A percentile compares a stretch with the other conserved stretches of the same genome.
Conservation (phyloP, 345 rosid species). For the Brassica nigra region DNA sequence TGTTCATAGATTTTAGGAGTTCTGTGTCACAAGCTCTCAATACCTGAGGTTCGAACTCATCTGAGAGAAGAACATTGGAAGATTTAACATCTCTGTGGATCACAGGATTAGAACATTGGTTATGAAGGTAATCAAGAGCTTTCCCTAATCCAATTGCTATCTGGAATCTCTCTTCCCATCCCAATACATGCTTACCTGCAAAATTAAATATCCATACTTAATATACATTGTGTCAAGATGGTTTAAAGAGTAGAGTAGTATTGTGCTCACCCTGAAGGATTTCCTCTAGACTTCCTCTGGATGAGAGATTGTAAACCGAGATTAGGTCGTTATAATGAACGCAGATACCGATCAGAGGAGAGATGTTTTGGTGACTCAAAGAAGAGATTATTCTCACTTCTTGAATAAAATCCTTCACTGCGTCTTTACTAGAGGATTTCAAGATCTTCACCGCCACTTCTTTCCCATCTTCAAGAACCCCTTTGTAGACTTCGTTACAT, state of each 20-base stretch:
- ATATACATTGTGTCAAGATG: not conserved
- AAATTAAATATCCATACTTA: conserved; percentile 1
- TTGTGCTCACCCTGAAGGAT: conserved; percentile 61
- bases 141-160: conserved; percentile 72
- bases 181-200: conserved; percentile 43
- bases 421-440: conserved; percentile 62
- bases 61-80: conserved; percentile 83
- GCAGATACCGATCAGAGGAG: conserved; percentile 69
- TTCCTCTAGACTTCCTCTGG: conserved; percentile 80
- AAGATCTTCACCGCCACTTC: conserved; percentile 72
- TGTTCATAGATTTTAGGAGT: not conserved
- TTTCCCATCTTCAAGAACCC: conserved; percentile 70
- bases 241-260: not conserved
- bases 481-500: conserved; percentile 72
- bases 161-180: conserved; percentile 68
- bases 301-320: conserved; percentile 69
- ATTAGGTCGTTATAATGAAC: conserved; percentile 53
- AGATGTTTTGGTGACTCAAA: conserved; percentile 59
- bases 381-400: conserved; percentile 81
- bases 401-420: conserved; percentile 63
- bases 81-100: conserved; percentile 93
- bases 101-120: conserved; percentile 62
- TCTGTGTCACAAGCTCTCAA: not conserved
- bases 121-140: conserved; percentile 74
- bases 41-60: conserved; percentile 80